Base-by-base conservation (phyloP, 2,329 filamentous ascomycete species). In the Verticillium albo-atrum region DNA sequence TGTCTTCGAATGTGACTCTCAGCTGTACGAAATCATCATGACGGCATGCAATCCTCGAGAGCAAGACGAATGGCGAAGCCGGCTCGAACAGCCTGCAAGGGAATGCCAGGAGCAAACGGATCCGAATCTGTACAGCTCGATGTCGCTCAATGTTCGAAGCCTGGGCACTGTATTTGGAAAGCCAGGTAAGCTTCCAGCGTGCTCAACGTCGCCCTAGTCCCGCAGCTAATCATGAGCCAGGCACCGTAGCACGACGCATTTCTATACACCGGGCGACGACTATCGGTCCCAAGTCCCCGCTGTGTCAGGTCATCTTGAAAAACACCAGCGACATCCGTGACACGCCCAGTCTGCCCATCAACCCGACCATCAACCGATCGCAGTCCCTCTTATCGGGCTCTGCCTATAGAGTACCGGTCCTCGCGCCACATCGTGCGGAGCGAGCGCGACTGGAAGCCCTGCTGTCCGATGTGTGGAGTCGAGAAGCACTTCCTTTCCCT, bases 41-140 rank as follows among this genome's bases (percentile, higher is more conserved):
- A 96, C 90, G 64, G 94, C 92, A 35, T 97, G 92, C 67, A 94
- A 89, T 1, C 79, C 86, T 1, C 85, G 83, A 47, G 94, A 99
- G 71, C 91, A 95, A 67, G 77, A 83, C 53, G 86, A 89, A 67
- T 99, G 95, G 94, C 87, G 88, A 63, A 80, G 77, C 17, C 83
- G 88, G n/a, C 77, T 97, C 25, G 73, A 79, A 30, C 78, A 80
- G 35, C 74, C 79, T 9, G 75, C 74, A 23, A 79, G 78, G 63
- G 80, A 84, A 56, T 75, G 79, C 17, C 75, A 79, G 23, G 80
- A 76, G 27, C 68, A 77, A 66, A 68, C 74, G 68, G 73, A 82
- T 68, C 66, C 79, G 67, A 68, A 77, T 72, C 66, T 87, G 32
- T 85, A 86, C 61, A 86, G 83, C 63, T 88, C 82, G n/a, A 74